Percentiles rank a stretch among this genome's conserved stretches.
Conservation (phyloP, 768 basidiomycete species). For the Auriscalpium microsporum region DNA sequence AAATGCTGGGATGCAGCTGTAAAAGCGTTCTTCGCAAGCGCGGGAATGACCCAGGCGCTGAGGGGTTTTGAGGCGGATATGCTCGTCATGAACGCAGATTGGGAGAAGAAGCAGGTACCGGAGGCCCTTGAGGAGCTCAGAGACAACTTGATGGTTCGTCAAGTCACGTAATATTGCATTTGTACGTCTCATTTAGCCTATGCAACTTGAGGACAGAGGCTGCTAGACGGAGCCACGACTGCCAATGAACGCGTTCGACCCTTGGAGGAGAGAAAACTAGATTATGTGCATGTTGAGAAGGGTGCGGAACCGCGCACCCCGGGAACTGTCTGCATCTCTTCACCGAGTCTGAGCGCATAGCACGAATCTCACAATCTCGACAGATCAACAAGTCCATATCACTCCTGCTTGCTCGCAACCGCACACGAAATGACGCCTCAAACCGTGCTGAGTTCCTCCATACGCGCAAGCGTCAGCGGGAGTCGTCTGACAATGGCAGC, state of each 20-base stretch:
- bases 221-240: neutral
- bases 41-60: constrained; percentile 19
- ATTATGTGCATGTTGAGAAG: constrained; percentile 45
- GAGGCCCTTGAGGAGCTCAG: constrained; percentile 16
- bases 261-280: constrained; percentile 63
- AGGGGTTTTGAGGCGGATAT: constrained; percentile 21
- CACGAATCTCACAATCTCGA: neutral
- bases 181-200: constrained; percentile 6
- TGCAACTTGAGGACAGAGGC: neutral
- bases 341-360: neutral
- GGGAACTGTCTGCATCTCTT: constrained; percentile 41
- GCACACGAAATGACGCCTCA: constrained; percentile 66
- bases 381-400: constrained; percentile 66
- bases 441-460: constrained; percentile 70
- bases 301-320: constrained; percentile 43
- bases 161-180: neutral
- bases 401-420: constrained; percentile 57
- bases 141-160: constrained; percentile 16
- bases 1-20: constrained; percentile 16
- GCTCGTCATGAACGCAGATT: constrained; percentile 21
- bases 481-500: constrained; percentile 8
- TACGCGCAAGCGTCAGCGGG: constrained; percentile 42
- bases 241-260: constrained; percentile 23
- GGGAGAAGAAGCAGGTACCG: constrained; percentile 18
- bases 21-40: constrained; percentile 12